A percentile compares a stretch with the other conserved stretches of the same genome.
Conservation (phyloP, 306 rosid genomes). For the Datisca glomerata region DNA sequence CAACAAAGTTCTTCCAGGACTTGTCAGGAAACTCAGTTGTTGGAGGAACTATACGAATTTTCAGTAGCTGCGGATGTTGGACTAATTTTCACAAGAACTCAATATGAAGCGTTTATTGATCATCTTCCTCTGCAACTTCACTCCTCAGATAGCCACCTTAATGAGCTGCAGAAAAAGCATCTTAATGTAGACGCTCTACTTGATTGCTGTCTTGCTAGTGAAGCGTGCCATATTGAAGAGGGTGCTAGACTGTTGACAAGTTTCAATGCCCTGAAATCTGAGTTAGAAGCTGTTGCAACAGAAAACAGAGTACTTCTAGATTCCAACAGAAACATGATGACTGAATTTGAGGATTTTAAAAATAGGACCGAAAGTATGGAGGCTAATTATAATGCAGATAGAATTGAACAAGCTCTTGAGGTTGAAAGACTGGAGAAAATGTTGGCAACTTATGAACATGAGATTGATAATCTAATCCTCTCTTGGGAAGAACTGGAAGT, state of each 20-base stretch:
- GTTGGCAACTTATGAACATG: conserved; percentile 42
- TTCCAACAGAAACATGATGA: conserved; percentile 26
- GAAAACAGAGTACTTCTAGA: conserved; percentile 42
- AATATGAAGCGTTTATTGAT: conserved; percentile 38
- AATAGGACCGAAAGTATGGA: conserved; percentile 26
- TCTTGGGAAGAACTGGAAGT: conserved; percentile 70
- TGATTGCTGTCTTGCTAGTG: conserved; percentile 33
- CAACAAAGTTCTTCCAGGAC: conserved; percentile 36
- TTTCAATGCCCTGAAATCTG: conserved; percentile 41
- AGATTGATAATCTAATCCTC: conserved; percentile 47
- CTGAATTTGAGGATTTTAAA: conserved; percentile 37
- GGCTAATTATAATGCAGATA: conserved; percentile 15
- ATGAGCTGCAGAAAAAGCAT: conserved; percentile 34
- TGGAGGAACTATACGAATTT: conserved; percentile 56
- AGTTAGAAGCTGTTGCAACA: conserved; percentile 37
- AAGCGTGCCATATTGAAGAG: conserved; percentile 51
- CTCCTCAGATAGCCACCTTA: conserved; percentile 34
- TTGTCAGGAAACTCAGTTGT: conserved; percentile 42
- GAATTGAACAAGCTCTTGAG: conserved; percentile 32
- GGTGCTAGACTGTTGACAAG: conserved; percentile 39
- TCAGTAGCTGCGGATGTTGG: conserved; percentile 48
- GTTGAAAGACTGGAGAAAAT: conserved; percentile 48
- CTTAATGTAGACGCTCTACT: conserved; percentile 38
- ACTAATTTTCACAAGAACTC: conserved; percentile 43
- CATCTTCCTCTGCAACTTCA: conserved; percentile 38